Evolutionary conservation across 129 eudicot genomes (phyloP), one percentile per base, ranked within the genome.

Genomic region (Pulicaria dysenterica): DNA sequence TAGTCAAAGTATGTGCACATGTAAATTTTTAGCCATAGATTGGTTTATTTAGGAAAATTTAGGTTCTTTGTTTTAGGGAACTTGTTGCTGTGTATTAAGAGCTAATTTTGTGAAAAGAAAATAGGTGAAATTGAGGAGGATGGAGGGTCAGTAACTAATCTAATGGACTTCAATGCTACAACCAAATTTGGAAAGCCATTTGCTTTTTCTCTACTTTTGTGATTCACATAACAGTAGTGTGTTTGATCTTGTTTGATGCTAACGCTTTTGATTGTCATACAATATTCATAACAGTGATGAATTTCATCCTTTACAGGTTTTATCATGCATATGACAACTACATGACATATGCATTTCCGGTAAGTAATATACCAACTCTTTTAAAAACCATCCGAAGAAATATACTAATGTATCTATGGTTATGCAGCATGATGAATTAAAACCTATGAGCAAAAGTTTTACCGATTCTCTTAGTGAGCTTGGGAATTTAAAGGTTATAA

Each of bases 321-420:
- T 94, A 94, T 77, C 99, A 94, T 86, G 99, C 99, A 45, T 94
- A 94, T 75, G 89, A 94, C 81, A 94, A 86, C 82, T 94, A 94
- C 77, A 86, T 90, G 96, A 75, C 55, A 41, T 82, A 87, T 62
- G 99, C 99, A 47, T 90, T 90, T 75, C 99, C 94, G 76, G 99
- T 90, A 58, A 83, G 96, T 82, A 31, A 40, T 50, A 14, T 58
- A n/a, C 5, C 50, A 37, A 58, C 13, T 69, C 47, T 34, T 70
- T 51, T 7, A 4, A n/a, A 69, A 41, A 36, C 7, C 43, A 48
- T 45, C 36, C 12, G 9, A 45, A 7, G 49, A 77, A 53, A n/a
- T n/a, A 58, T 38, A 48, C 47, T 74, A 36, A 50, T 34, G 13
- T 45, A 45, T 75, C 13, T 56, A 15, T 49, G 73, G 57, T 70